These are phyloP conservation scores for Draba incana DNA, from an alignment of 345 rosid species.

Conservation along the genomic window DNA sequence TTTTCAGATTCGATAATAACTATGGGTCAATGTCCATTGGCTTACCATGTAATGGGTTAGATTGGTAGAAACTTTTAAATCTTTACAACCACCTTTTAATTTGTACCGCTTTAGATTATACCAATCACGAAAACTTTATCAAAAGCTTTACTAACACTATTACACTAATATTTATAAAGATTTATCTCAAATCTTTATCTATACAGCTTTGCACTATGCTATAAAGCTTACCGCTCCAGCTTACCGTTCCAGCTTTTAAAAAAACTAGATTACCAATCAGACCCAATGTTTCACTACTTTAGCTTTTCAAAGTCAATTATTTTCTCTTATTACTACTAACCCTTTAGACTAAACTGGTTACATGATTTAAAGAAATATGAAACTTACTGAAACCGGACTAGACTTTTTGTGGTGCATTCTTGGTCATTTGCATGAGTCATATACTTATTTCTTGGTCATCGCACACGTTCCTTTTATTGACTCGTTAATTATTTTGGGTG, in stretches of 20 bases:
- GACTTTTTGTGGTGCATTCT: slow-evolving; percentile 7
- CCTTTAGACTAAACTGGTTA: neutral
- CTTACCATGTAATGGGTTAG: slow-evolving; percentile 26
- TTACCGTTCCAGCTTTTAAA: too few species aligned
- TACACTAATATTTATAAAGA: too few species aligned
- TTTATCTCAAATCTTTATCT: too few species aligned
- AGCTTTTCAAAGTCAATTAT: neutral
- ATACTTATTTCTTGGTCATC: neutral
- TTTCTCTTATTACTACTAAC: neutral
- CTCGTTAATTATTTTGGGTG: slow-evolving; percentile 33
- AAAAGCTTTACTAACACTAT: too few species aligned
- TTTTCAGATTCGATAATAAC: slow-evolving; percentile 13
- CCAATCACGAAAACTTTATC: too few species aligned
- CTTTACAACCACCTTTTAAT: too few species aligned
- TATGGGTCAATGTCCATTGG: slow-evolving; percentile 18
- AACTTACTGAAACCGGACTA: neutral
- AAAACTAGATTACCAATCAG: too few species aligned
- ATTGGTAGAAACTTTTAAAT: too few species aligned
- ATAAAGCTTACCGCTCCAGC: too few species aligned
- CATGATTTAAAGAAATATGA: too few species aligned
- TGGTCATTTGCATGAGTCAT: slow-evolving; percentile 28
- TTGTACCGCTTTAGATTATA: too few species aligned
- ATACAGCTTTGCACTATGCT: too few species aligned
- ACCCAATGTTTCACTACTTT: slow-evolving; percentile 5
- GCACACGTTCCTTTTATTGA: slow-evolving; percentile 14